These are phyloP conservation scores for Boletus reticulatus DNA, from an alignment of 768 basidiomycete species.

Conservation along the genomic window DNA sequence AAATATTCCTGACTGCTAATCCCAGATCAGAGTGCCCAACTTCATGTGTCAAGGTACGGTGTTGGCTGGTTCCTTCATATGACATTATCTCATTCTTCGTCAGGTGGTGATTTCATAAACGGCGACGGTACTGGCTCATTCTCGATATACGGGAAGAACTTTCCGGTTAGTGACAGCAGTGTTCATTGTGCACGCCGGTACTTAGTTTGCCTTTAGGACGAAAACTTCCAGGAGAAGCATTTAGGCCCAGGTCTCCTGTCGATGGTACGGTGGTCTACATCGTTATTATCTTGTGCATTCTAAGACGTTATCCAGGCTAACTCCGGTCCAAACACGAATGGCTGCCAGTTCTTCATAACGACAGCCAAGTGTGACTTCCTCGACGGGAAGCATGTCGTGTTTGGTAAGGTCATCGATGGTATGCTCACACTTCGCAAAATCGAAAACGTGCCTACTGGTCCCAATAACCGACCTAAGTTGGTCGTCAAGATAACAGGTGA, in stretches of 20 bases:
- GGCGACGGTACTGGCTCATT: constrained; percentile 94
- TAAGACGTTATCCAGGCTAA: constrained; percentile 63
- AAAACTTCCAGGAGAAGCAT: constrained; percentile 93
- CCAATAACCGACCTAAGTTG: constrained; percentile 87
- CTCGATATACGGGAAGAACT: constrained; percentile 96
- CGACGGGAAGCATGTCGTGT: constrained; percentile 93
- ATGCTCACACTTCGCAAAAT: constrained; percentile 96
- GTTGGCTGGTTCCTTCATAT: background rate
- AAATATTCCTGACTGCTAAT: background rate
- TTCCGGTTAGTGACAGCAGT: constrained; percentile 56
- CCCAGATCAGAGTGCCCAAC: constrained; percentile 63
- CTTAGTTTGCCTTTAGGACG: constrained; percentile 57
- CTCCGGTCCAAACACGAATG: constrained; percentile 92
- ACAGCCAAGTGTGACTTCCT: constrained; percentile 94
- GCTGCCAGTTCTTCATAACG: constrained; percentile 98
- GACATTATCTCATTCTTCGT: background rate
- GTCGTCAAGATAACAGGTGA: constrained; percentile 84
- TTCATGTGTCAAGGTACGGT: constrained; percentile 92
- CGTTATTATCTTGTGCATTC: background rate
- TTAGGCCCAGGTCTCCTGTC: constrained; percentile 81
- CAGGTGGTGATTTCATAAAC: constrained; percentile 93
- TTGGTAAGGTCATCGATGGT: constrained; percentile 86
- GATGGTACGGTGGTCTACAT: constrained; percentile 56
- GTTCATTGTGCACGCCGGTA: background rate
- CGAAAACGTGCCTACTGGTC: constrained; percentile 91